Conservation (phyloP, 345 rosid species). For the Salix caprea region DNA sequence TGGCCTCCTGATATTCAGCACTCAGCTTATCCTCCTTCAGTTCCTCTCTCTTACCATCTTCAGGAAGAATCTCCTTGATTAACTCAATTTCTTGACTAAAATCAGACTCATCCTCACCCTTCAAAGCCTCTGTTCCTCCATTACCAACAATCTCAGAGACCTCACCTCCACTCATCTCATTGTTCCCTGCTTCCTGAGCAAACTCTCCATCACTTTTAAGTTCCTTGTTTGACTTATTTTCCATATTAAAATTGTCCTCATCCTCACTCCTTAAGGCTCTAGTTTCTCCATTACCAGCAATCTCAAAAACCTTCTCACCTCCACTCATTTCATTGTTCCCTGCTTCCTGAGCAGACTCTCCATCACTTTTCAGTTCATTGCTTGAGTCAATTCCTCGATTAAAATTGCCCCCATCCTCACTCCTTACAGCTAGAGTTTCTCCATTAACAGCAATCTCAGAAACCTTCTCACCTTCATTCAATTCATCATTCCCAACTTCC, state of each 20-base stretch:
- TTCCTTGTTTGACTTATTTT: constrained; percentile 12
- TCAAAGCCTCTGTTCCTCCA: constrained; percentile 12
- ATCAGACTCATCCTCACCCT: constrained; percentile 20
- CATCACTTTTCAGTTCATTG: constrained; percentile 19
- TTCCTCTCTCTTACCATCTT: constrained; percentile 15
- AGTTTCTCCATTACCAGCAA: constrained; percentile 11
- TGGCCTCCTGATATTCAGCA: constrained; percentile 15
- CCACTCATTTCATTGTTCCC: constrained; percentile 19
- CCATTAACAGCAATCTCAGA: background rate
- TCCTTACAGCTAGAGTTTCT: background rate
- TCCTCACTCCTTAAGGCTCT: constrained; percentile 4
- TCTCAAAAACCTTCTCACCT: constrained; percentile 19
- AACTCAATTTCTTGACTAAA: constrained; percentile 5
- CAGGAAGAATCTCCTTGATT: constrained; percentile 14
- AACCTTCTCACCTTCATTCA: background rate
- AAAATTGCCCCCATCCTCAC: background rate
- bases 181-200: background rate
- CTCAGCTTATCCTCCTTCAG: constrained; percentile 22
- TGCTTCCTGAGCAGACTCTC: constrained; percentile 29
- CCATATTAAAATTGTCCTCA: constrained; percentile 12
- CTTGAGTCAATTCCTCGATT: background rate
- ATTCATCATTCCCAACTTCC: background rate
- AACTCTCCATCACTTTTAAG: constrained; percentile 42
- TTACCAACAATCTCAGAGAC: constrained; percentile 14
- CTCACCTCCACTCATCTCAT: constrained; percentile 24